These are phyloP conservation scores for Aspergillus homomorphus DNA, from an alignment of 495 filamentous ascomycete species.

Conservation along the genomic window DNA sequence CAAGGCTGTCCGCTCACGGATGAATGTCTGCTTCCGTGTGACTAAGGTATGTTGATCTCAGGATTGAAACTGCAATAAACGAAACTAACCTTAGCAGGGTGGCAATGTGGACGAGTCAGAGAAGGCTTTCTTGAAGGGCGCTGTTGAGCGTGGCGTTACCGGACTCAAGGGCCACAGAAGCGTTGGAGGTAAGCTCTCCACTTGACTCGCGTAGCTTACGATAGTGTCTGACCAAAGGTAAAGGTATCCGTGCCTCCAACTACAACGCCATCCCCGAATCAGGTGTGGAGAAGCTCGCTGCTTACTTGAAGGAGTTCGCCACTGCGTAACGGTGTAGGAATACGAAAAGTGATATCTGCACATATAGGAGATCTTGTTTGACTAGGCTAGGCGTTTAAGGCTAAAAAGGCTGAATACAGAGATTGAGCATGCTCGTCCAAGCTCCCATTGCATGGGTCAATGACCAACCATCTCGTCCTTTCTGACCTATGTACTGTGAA, in stretches of 20 bases:
- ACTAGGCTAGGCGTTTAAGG: constrained; percentile 18
- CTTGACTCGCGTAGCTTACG: constrained; percentile 27
- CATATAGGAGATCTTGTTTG: constrained; percentile 65
- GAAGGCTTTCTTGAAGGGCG: constrained; percentile 73
- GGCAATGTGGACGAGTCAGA: constrained; percentile 62
- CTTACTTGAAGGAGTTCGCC: constrained; percentile 55
- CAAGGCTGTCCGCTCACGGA: constrained; percentile 69
- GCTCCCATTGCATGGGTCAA: background rate
- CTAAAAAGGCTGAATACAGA: background rate
- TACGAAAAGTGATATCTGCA: constrained; percentile 55
- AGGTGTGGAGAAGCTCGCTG: constrained; percentile 56
- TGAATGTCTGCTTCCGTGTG: constrained; percentile 91
- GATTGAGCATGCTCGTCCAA: background rate
- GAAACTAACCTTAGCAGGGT: constrained; percentile 16
- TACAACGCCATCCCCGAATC: constrained; percentile 61
- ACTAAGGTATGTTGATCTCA: constrained; percentile 34
- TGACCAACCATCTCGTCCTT: background rate
- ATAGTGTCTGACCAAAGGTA: constrained; percentile 4
- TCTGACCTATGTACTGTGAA: no score
- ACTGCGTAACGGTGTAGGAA: constrained; percentile 1
- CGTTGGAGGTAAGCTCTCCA: constrained; percentile 70
- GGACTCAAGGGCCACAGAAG: constrained; percentile 82
- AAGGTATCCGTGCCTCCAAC: constrained; percentile 34
- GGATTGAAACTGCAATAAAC: background rate
- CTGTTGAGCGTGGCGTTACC: constrained; percentile 57